Percentiles rank a stretch among this genome's conserved stretches.
Conservation (phyloP, 179 eudicot species). For the Silene coronaria region DNA sequence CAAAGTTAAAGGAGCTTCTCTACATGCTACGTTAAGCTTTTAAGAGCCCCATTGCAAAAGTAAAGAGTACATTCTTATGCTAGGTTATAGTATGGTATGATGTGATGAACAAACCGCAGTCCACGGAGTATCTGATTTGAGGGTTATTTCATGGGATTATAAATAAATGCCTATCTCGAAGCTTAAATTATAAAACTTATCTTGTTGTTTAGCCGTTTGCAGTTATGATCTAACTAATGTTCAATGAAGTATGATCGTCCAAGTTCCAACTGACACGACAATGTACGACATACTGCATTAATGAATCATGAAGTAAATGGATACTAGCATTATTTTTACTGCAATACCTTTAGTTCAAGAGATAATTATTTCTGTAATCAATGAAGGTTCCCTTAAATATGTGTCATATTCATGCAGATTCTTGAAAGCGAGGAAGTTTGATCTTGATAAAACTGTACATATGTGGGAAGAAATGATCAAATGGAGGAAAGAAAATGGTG, state of each 20-base stretch:
- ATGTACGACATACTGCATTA: not conserved
- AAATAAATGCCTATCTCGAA: not conserved
- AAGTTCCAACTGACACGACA: not conserved
- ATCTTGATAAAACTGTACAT: conserved; percentile 63
- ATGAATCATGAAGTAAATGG: not conserved
- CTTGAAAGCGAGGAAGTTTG: conserved; percentile 92
- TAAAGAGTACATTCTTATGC: not conserved
- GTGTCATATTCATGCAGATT: conserved; percentile 50
- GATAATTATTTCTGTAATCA: not conserved
- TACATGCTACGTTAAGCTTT: not conserved
- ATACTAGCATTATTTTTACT: not conserved
- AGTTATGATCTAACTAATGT: conserved; percentile 1
- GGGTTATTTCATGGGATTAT: not conserved
- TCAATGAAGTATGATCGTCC: not conserved
- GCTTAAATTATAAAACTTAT: not conserved
- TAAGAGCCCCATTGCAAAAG: not conserved
- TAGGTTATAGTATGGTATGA: not conserved
- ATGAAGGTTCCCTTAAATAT: conserved; percentile 12
- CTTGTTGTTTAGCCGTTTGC: not conserved
- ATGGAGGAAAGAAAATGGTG: conserved; percentile 83
- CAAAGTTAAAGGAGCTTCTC: conserved; percentile 7
- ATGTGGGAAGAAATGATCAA: conserved; percentile 99
- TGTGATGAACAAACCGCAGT: not conserved
- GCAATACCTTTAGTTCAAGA: conserved; percentile 6
- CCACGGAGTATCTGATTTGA: not conserved